A percentile compares a stretch with the other conserved stretches of the same genome.
These are phyloP conservation scores for Stachybotrys chartarum DNA, from an alignment of 2,329 filamentous ascomycete genomes.

Conservation along the genomic window DNA sequence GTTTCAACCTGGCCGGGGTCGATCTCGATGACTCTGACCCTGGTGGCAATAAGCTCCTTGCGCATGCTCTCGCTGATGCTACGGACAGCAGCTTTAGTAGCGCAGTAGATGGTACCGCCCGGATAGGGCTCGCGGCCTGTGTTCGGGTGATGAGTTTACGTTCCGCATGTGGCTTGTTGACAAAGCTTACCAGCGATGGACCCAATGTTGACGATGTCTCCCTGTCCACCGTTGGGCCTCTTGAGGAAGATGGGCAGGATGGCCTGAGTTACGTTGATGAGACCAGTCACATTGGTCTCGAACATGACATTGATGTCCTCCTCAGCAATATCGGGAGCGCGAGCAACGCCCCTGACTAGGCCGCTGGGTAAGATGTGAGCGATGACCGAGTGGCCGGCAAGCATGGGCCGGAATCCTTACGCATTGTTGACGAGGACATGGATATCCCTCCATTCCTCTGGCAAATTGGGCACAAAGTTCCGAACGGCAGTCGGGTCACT, in stretches of 20 bases:
- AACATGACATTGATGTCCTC: constrained; percentile 87
- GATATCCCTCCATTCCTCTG: constrained; percentile 76
- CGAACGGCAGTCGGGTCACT: constrained; percentile 70
- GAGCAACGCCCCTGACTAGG: constrained; percentile 80
- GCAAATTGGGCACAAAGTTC: constrained; percentile 64
- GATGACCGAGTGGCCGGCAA: not conserved
- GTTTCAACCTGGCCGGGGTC: constrained; percentile 94
- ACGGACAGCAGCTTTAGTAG: constrained; percentile 82
- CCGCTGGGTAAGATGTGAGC: constrained; percentile 45
- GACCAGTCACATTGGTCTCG: constrained; percentile 83
- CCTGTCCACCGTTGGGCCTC: constrained; percentile 66
- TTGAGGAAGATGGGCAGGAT: constrained; percentile 75
- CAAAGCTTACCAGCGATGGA: constrained; percentile 63
- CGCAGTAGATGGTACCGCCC: constrained; percentile 87
- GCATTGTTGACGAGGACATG: constrained; percentile 95
- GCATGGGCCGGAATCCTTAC: constrained; percentile 41
- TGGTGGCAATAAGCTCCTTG: constrained; percentile 73
- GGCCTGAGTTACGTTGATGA: constrained; percentile 96
- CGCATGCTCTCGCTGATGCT: constrained; percentile 78
- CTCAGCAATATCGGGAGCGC: constrained; percentile 73
- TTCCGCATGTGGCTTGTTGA: not conserved
- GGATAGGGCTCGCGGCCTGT: constrained; percentile 71
- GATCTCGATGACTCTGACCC: constrained; percentile 79
- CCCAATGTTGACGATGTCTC: constrained; percentile 93
- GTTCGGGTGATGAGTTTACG: not conserved